These are phyloP conservation scores for Boletus vinaceobasis DNA, from an alignment of 768 basidiomycete genomes.

Conservation along the genomic window DNA sequence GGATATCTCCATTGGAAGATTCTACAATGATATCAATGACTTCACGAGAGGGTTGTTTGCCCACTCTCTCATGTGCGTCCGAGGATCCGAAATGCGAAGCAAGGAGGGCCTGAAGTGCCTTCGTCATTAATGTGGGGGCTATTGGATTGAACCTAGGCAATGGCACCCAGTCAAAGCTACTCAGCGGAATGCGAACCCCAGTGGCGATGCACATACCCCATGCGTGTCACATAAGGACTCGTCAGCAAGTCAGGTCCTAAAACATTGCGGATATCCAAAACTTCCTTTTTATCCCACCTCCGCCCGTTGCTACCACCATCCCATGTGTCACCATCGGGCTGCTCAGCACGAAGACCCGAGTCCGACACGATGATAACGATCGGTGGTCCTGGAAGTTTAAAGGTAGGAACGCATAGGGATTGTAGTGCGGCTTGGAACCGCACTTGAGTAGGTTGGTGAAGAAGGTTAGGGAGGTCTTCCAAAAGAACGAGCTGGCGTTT, in stretches of 20 bases:
- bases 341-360: constrained; percentile 72
- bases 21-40: constrained; percentile 73
- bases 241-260: constrained; percentile 64
- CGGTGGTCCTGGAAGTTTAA: constrained; percentile 42
- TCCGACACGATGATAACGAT: constrained; percentile 84
- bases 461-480: constrained; percentile 89
- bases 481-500: constrained; percentile 69
- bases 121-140: constrained; percentile 78
- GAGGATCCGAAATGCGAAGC: constrained; percentile 43
- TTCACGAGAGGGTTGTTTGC: constrained; percentile 53
- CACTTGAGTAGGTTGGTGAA: constrained; percentile 63
- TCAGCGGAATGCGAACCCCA: background rate
- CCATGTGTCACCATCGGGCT: constrained; percentile 45
- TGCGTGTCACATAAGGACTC: constrained; percentile 76
- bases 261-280: constrained; percentile 65
- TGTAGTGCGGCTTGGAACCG: constrained; percentile 72
- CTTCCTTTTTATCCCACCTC: constrained; percentile 50
- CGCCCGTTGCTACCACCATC: constrained; percentile 40
- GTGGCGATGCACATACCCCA: constrained; percentile 51
- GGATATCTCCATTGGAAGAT: constrained; percentile 85
- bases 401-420: constrained; percentile 41
- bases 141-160: constrained; percentile 82
- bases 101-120: constrained; percentile 66
- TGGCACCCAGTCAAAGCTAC: background rate
- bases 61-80: constrained; percentile 3